Conservation (phyloP, 2,329 filamentous ascomycete species). For the Aspergillus ibericus region DNA sequence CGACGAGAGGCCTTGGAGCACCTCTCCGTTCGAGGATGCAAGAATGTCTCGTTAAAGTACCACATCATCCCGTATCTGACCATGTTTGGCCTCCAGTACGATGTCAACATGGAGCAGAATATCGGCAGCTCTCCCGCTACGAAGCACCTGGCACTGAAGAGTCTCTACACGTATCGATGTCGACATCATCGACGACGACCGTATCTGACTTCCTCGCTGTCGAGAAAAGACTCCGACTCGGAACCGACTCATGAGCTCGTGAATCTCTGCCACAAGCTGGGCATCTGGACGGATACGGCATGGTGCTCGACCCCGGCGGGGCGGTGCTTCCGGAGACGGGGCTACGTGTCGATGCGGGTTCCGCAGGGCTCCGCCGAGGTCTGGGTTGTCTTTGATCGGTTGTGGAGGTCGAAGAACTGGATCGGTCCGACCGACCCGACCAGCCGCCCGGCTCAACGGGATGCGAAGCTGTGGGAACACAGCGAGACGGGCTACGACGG, state of each 20-base stretch:
- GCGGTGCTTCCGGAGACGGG: constrained; percentile 56
- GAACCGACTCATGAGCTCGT: constrained; percentile 63
- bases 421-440: constrained; percentile 47
- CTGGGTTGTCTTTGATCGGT: constrained; percentile 62
- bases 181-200: constrained; percentile 62
- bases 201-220: constrained; percentile 57
- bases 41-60: constrained; percentile 65
- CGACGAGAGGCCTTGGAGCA: constrained; percentile 58
- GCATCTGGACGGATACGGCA: constrained; percentile 62
- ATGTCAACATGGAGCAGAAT: constrained; percentile 47
- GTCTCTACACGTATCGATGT: constrained; percentile 62
- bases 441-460: constrained; percentile 37
- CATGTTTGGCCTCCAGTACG: constrained; percentile 46
- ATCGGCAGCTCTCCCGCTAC: constrained; percentile 32
- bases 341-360: constrained; percentile 57
- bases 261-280: constrained; percentile 57
- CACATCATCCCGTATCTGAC: constrained; percentile 61
- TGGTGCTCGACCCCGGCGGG: constrained; percentile 62
- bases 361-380: constrained; percentile 58
- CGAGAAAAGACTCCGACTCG: constrained; percentile 59
- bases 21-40: constrained; percentile 62
- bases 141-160: constrained; percentile 55
- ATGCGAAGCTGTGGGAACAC: constrained; percentile 59
- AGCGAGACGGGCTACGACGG: constrained; percentile 55
- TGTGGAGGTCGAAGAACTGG: constrained; percentile 61